Conservation (phyloP, 1,139 yeast genomes). For the Scheffersomyces titani region DNA sequence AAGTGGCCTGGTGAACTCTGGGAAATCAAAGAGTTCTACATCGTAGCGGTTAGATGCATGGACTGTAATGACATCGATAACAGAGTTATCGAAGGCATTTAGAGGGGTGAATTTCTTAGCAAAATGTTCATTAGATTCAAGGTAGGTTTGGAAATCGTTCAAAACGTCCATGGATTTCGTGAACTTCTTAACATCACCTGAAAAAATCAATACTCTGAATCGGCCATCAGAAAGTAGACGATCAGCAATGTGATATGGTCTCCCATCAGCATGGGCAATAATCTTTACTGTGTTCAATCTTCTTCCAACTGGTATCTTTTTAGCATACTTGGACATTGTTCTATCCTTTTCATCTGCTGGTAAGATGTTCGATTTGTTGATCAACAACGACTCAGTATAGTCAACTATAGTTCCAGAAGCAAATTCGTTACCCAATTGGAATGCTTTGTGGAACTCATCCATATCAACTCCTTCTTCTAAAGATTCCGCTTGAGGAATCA, state of each 20-base stretch:
- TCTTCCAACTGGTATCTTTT: constrained; percentile 26
- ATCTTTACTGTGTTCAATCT: constrained; percentile 23
- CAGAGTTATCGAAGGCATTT: constrained; percentile 19
- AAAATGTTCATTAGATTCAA: constrained; percentile 14
- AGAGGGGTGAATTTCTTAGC: constrained; percentile 25
- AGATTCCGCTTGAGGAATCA: constrained; percentile 12
- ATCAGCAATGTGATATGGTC: constrained; percentile 24
- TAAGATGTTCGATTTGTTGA: constrained; percentile 5
- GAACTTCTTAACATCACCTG: constrained; percentile 20
- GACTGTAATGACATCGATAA: constrained; percentile 24
- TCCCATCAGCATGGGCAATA: constrained; percentile 25
- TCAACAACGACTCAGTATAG: constrained; percentile 20
- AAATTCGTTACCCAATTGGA: constrained; percentile 27
- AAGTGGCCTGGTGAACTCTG: constrained; percentile 24
- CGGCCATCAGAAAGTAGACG: constrained; percentile 20
- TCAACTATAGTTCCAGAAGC: constrained; percentile 35
- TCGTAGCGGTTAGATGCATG: constrained; percentile 19
- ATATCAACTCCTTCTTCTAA: constrained; percentile 25
- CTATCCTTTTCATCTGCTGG: not conserved
- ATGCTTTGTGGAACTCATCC: constrained; percentile 27
- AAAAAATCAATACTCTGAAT: constrained; percentile 26
- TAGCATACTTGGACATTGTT: constrained; percentile 15
- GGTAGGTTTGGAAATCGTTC: constrained; percentile 15
- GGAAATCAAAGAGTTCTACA: constrained; percentile 28
- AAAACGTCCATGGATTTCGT: constrained; percentile 10